These are phyloP conservation scores for Kodamaea restingae DNA, from an alignment of 805 yeast species.

Conservation along the genomic window DNA sequence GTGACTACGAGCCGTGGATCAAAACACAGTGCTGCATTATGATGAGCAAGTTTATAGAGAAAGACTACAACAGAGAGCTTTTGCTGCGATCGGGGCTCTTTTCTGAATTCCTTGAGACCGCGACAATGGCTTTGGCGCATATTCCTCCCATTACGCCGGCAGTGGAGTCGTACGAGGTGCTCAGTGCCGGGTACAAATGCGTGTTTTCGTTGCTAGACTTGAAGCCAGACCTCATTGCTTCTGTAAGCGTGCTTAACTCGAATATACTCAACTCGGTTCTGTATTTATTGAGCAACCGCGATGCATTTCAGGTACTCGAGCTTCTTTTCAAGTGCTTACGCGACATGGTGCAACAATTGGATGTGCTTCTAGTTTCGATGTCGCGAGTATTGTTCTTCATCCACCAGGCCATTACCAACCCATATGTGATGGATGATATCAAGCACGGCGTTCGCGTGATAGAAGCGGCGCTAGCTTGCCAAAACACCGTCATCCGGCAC, in stretches of 20 bases:
- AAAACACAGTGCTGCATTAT: slow-evolving; percentile 25
- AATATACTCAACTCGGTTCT: slow-evolving; percentile 23
- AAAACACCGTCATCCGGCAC: slow-evolving; percentile 15
- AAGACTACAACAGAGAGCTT: slow-evolving; percentile 1
- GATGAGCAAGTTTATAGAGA: slow-evolving; percentile 14
- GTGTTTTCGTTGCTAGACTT: slow-evolving; percentile 12
- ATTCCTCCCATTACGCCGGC: slow-evolving; percentile 27
- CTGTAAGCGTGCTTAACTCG: slow-evolving; percentile 15
- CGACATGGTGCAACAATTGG: not conserved
- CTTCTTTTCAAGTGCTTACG: slow-evolving; percentile 2
- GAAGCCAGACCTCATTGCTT: not conserved
- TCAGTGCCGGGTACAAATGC: slow-evolving; percentile 22
- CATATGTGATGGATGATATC: slow-evolving; percentile 22
- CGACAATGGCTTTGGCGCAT: slow-evolving; percentile 22
- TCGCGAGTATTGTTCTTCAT: slow-evolving; percentile 26
- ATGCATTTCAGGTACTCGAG: not conserved
- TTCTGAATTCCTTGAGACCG: slow-evolving; percentile 23
- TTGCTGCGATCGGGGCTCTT: slow-evolving; percentile 24
- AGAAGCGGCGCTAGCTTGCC: slow-evolving; percentile 21
- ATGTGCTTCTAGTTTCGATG: slow-evolving; percentile 19
- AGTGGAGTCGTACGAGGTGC: slow-evolving; percentile 16
- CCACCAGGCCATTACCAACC: slow-evolving; percentile 30
- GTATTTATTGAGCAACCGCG: slow-evolving; percentile 16
- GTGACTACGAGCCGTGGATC: slow-evolving; percentile 27
- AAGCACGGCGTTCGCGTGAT: slow-evolving; percentile 14